A percentile compares a stretch with the other conserved stretches of the same genome.
Evolutionary conservation across 2,329 filamentous ascomycete species (phyloP).

Genomic region (Ophiostoma quercus): DNA sequence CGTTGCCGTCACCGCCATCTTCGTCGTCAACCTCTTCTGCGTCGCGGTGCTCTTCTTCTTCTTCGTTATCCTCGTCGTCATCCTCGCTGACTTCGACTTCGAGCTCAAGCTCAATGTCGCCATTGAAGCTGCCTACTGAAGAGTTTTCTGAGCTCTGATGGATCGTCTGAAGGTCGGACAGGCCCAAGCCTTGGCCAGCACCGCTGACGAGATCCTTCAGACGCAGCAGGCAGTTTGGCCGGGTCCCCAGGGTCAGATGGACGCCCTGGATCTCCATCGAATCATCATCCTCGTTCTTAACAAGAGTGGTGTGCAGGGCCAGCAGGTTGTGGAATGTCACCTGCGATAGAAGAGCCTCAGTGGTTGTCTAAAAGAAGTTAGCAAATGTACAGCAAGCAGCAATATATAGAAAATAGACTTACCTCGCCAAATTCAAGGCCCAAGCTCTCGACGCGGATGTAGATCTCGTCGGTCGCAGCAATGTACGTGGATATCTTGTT

Average conservation of each 20-base stretch:
- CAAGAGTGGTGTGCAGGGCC: constrained; percentile 28
- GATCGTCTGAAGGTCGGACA: constrained; percentile 24
- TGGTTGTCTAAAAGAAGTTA: constrained; percentile 27
- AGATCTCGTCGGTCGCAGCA: constrained; percentile 43
- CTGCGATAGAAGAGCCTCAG: constrained; percentile 28
- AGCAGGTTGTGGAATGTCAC: constrained; percentile 29
- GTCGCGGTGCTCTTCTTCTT: constrained; percentile 8
- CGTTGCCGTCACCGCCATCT: constrained; percentile 25
- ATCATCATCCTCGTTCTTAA: constrained; percentile 28
- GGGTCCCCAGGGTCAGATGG: constrained; percentile 27
- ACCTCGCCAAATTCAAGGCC: constrained; percentile 51
- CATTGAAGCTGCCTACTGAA: constrained; percentile 24
- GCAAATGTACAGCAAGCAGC: not conserved
- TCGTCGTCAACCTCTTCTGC: constrained; percentile 16
- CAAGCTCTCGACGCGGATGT: constrained; percentile 49
- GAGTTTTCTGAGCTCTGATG: constrained; percentile 21
- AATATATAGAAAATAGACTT: constrained; percentile 26
- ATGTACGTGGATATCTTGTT: constrained; percentile 45
- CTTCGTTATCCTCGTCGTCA: constrained; percentile 15
- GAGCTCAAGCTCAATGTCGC: constrained; percentile 24
- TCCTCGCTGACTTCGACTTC: constrained; percentile 8
- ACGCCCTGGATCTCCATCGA: constrained; percentile 19
- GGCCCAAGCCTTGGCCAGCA: constrained; percentile 27
- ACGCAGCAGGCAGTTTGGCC: constrained; percentile 28
- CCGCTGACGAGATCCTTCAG: constrained; percentile 27